Base-by-base conservation (phyloP, 2,329 filamentous ascomycete species). In the Xylaria hypoxylon region DNA sequence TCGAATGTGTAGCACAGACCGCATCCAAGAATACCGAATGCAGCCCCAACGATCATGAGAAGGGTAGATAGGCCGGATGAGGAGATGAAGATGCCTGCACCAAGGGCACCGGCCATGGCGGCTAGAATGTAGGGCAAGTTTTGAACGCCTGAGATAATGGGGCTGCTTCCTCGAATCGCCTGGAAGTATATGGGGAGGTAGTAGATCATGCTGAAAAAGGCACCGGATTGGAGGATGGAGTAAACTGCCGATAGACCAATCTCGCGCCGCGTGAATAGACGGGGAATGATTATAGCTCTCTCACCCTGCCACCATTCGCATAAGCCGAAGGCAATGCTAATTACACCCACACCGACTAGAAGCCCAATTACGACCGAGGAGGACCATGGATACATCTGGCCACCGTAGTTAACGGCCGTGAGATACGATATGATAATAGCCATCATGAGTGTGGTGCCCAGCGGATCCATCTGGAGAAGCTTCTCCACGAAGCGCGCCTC, bases 141-240 rank as follows among this genome's bases (percentile, higher is more conserved):
- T 22, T 74, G 69, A n/a, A 80, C 74, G 2, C 79, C 79, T 6
- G 71, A 74, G 5, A 74, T 68, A 45, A 77, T 75, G 0, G 79
- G 74, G 1, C 70, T 72, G 74, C 77, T n/a, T 74, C 52, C 31
- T 38, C 74, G 74, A 56, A 83, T 71, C 58, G 78, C 73, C 70
- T 83, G 78, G 73, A 83, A 80, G 75, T 80, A 82, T 57, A 81
- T 76, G 0, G 80, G 80, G 0, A 82, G 72, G 67, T 79, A 79
- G 70, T 80, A 80, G 2, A 79, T 69, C 1, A 77, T 62, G 1
- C 15, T 24, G 28, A 58, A 47, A 28, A 45, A 47, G 1, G n/a
- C 42, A 31, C 26, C 40, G 1, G 42, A 15, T 8, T 22, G 15
- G n/a, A 47, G 3, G 26, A 47, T 47, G 2, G 38, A 31, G 24